Base-by-base conservation (phyloP, 2,329 filamentous ascomycete genomes). In the Xylaria arbuscula region DNA sequence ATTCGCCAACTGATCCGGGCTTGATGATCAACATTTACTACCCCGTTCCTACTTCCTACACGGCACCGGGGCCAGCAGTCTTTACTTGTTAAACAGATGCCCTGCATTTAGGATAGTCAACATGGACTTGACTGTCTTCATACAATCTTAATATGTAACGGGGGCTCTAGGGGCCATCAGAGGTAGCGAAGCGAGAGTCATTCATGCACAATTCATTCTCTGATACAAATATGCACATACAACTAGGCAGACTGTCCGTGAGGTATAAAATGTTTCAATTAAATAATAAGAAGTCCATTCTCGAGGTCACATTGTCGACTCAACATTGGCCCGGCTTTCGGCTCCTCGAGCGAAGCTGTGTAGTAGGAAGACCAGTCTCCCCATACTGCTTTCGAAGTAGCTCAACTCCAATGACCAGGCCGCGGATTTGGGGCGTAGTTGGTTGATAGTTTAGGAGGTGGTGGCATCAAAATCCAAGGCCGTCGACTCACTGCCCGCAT, bases 401-500 rank as follows among this genome's bases (percentile, higher is more conserved):
- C 17, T 13, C 1, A 19, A 15, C n/a, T 17, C 40, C 24, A 8
- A 34, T 6, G 3, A 42, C 17, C 9, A n/a, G 19, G 24, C 28
- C n/a, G 15, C 10, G 32, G 32, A 17, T 24, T 17, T 9, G n/a
- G 10, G 13, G 2, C 3, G 11, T 32, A 9, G 10, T 15, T 28
- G 28, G 15, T 7, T 6, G 38, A 22, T 7, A 2, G 28, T n/a
- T 72, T 74, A 77, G 11, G 64, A 47, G n/a, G 51, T 78, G 19
- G 69, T 74, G 7, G 74, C 82, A 67, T 77, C 74, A 69, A 83
- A 83, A 2, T 72, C 65, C 51, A 82, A 73, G 65, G 77, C 73
- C 34, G 80, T 84, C 0, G 82, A 85, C 1, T 78, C 66, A 36
- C 84, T 79, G 3, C 87, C 86, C 3, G 84, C 83, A 62, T 81